Evolutionary conservation across 148 eudicot genomes (phyloP), one percentile per base, ranked within the genome.

Genomic region (Rhododendron kiyosumense): DNA sequence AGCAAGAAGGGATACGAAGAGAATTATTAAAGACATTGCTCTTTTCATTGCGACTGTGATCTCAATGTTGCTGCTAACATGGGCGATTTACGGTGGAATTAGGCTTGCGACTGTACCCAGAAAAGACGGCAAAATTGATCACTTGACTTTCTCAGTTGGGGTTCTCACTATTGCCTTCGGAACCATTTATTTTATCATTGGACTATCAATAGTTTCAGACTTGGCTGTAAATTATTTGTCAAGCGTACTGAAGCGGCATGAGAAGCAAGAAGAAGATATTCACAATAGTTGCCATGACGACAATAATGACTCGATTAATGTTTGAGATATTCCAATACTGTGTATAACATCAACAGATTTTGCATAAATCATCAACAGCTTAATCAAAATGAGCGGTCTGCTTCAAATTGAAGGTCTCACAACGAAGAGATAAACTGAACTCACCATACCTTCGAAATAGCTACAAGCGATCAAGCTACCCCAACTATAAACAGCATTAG

Each of bases 91-190:
- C 81, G 83, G 81, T 75, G 92, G 90, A 54, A 90, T 81, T 78
- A 90, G 81, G 90, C 88, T 90, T 65, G 88, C 86, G n/a, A 71
- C 74, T 8, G 90, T 84, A 79, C 78, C 88, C 18, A 85, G 81
- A 73, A 79, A 71, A 76, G 89, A 85, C 20, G 86, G 86, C 57
- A 88, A 86, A 82, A 83, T 86, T 78, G 87, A 81, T 36, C 85
- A 84, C 48, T 78, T 89, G 74, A 86, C 81, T 36, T 89, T 90
- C 79, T 75, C 87, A 17, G 59, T 84, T 61, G 91, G 92, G n/a
- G 86, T 90, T 22, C 81, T 79, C 76, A 81, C 84, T 57, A 90
- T 92, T 84, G 89, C 87, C 48, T 90, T 92, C 79, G 93, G 91
- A 24, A 87, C 87, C 45, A 82, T 84, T 41, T 87, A 90, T 76